Base-by-base conservation (phyloP, 805 yeast species). In the Lachancea mirantina region DNA sequence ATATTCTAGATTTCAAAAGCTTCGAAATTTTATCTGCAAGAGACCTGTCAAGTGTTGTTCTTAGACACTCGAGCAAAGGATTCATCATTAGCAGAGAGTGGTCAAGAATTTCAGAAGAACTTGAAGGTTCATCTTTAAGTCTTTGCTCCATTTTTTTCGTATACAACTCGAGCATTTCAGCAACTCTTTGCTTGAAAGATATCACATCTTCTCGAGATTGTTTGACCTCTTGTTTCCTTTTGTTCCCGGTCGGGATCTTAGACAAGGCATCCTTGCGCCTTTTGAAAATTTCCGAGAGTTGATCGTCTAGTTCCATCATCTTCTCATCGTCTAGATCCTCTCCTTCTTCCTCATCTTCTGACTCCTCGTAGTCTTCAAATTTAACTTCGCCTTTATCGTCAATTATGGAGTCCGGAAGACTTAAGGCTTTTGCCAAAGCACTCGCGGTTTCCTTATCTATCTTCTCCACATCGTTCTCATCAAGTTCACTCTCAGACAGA, bases 241-340 rank as follows among this genome's bases (percentile, higher is more conserved):
- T 74, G 53, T 67, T 81, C 20, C 87, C 87, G 5, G 70, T 70
- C n/a, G 61, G 50, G 3, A 72, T 60, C 19, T 64, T 62, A 7
- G 74, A 58, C 34, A 84, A 56, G 0, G 83, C 81, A 39, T 73
- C 76, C 44, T 77, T 75, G 46, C 96, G 73, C 47, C 85, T 89
- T 49, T 80, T 74, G 68, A 89, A 89, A 35, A 89, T 89, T 34
- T 70, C 70, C 0, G 96, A 74, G 19, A 89, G 63, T 40, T 85
- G 92, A 14, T 70, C 82, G 52, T 89, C 97, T 47, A 89, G 72
- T 14, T 88, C 94, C 78, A 87, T 76, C 97, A 89, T 89, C 54
- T 87, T 87, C 47, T 88, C 96, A 57, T 88, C 96, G 39, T 88
- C 94, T 94, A 87, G 84, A 0, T 89, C 77, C 44, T 83, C 94